Conservation (phyloP, 148 eudicot species). For the Limonium bicolor region DNA sequence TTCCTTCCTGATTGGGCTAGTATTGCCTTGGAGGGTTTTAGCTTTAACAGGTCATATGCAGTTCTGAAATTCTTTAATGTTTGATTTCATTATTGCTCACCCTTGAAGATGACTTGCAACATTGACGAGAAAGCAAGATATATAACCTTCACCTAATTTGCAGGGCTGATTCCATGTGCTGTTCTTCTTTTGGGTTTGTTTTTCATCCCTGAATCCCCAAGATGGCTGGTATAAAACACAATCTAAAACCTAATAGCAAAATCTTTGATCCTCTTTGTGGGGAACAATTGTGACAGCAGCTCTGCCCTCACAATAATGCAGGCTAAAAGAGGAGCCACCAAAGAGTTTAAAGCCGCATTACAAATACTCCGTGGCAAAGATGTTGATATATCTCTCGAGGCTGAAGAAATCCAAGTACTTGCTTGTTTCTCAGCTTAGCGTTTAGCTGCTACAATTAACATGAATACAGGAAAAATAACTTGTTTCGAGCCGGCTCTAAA, state of each 20-base stretch:
- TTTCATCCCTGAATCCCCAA: conserved; percentile 86
- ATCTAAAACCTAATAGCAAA: background rate
- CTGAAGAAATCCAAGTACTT: conserved; percentile 67
- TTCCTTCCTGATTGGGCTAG: conserved; percentile 60
- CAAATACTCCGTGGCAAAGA: conserved; percentile 64
- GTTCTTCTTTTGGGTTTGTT: conserved; percentile 56
- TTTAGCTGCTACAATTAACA: no score
- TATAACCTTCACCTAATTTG: conserved; percentile 8
- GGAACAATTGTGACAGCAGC: background rate
- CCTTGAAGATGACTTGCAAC: background rate
- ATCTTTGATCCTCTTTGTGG: background rate
- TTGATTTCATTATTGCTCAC: no score
- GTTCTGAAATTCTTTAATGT: no score
- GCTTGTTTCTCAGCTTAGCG: background rate
- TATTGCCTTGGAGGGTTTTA: conserved; percentile 64
- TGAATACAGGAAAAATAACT: no score
- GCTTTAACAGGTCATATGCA: conserved; percentile 56
- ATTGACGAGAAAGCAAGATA: background rate
- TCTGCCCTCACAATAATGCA: conserved; percentile 10
- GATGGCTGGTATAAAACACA: conserved; percentile 73
- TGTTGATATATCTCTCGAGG: conserved; percentile 50
- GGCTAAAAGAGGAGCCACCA: conserved; percentile 53
- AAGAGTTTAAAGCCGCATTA: conserved; percentile 59
- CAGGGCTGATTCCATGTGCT: conserved; percentile 77
- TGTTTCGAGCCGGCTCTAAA: no score